These are phyloP conservation scores for Polytrichum commune DNA, from an alignment of 225 moss, liverwort and hornwort genomes.

Conservation along the genomic window DNA sequence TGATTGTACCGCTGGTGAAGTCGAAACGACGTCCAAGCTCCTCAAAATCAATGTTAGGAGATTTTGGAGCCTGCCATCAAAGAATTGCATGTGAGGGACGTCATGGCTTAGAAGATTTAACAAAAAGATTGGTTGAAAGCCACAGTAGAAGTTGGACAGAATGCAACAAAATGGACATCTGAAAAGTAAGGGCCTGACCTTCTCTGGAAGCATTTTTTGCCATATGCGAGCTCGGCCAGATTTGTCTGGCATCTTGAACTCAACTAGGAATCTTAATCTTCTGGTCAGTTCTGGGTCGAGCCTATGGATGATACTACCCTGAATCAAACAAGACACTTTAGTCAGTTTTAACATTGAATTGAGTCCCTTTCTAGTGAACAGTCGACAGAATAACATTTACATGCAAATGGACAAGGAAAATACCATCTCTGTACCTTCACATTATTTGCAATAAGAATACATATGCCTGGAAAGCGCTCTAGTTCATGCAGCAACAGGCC, in stretches of 20 bases:
- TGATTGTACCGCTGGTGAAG: slow-evolving; percentile 53
- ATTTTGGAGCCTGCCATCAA: slow-evolving; percentile 32
- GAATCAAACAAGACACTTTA: slow-evolving; percentile 1
- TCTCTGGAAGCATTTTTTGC: slow-evolving; percentile 56
- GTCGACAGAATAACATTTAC: too few species aligned
- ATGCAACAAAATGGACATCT: not conserved
- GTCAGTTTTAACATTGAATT: not conserved
- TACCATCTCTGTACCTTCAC: slow-evolving; percentile 27
- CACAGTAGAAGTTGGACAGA: not conserved
- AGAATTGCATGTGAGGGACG: too few species aligned
- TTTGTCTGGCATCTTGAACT: slow-evolving; percentile 62
- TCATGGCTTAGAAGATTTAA: too few species aligned
- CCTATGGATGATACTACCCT: slow-evolving; percentile 59
- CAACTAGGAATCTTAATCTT: slow-evolving; percentile 54
- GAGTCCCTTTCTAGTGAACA: not conserved
- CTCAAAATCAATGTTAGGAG: slow-evolving; percentile 38
- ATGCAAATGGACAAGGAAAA: too few species aligned
- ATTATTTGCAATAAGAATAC: slow-evolving; percentile 65
- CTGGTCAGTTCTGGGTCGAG: slow-evolving; percentile 55
- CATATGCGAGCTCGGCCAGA: slow-evolving; percentile 49
- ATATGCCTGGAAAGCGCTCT: slow-evolving; percentile 62
- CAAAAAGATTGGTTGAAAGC: not conserved
- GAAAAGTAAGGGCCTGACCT: slow-evolving; percentile 19
- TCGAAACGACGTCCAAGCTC: slow-evolving; percentile 59
- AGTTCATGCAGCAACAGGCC: slow-evolving; percentile 61